Percentiles rank a stretch among this genome's conserved stretches.
Evolutionary conservation across 495 filamentous ascomycete genomes (phyloP).

Genomic region (Penicillium mononematosum): DNA sequence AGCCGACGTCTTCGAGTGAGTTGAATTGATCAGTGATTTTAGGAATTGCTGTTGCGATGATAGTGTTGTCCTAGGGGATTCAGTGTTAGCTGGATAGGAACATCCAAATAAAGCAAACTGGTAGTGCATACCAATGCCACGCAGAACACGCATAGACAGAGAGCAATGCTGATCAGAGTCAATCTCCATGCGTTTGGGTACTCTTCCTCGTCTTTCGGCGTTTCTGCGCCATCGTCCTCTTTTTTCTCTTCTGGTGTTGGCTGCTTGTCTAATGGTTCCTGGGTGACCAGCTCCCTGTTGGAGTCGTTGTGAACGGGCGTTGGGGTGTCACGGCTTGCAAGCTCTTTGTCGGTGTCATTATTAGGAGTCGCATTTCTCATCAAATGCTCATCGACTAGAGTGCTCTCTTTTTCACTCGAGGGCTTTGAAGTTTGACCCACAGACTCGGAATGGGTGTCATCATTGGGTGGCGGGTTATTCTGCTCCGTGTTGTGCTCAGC

Average conservation of each 20-base stretch:
- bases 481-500: background rate
- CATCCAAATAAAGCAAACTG: background rate
- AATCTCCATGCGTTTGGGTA: conserved; percentile 55
- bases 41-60: conserved; percentile 83
- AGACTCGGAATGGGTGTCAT: conserved; percentile 10
- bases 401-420: conserved; percentile 32
- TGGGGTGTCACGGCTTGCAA: background rate
- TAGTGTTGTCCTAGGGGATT: conserved; percentile 61
- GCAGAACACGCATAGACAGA: conserved; percentile 64
- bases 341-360: conserved; percentile 16
- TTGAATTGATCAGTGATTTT: conserved; percentile 79
- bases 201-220: conserved; percentile 37
- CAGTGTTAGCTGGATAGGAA: background rate
- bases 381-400: conserved; percentile 19
- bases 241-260: conserved; percentile 14
- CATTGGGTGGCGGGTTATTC: conserved; percentile 1
- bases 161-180: conserved; percentile 55
- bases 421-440: conserved; percentile 13
- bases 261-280: conserved; percentile 17
- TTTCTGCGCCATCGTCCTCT: conserved; percentile 10
- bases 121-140: conserved; percentile 56
- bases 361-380: background rate
- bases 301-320: background rate
- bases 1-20: conserved; percentile 72
- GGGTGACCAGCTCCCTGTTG: conserved; percentile 7